Conservation (phyloP, 192 early-diverging fungal species). For the Backusella morwellensis region DNA sequence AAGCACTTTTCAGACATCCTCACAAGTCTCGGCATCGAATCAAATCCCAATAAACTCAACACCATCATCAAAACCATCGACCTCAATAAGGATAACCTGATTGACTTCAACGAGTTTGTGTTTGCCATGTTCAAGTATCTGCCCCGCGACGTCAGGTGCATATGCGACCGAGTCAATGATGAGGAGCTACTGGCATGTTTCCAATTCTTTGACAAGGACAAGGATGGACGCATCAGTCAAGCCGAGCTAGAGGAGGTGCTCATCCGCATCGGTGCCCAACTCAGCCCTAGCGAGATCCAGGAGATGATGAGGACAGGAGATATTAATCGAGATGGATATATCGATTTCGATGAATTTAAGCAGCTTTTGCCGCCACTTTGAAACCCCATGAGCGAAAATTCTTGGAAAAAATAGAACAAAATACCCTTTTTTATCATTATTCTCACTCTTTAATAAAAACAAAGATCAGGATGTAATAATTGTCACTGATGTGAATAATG, state of each 20-base stretch:
- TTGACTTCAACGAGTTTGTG: slow-evolving; percentile 23
- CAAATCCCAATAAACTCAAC: not conserved
- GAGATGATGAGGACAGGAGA: slow-evolving; percentile 26
- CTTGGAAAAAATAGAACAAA: no score
- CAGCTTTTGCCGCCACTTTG: slow-evolving; percentile 18
- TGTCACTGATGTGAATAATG: no score
- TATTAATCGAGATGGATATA: slow-evolving; percentile 26
- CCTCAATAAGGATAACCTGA: not conserved
- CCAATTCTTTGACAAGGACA: slow-evolving; percentile 26
- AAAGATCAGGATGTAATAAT: no score
- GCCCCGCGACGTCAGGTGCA: not conserved
- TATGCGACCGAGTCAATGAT: not conserved
- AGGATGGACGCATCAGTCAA: slow-evolving; percentile 23
- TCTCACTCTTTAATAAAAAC: no score
- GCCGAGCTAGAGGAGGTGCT: slow-evolving; percentile 19
- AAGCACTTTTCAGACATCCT: not conserved
- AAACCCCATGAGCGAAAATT: not conserved
- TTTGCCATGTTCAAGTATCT: slow-evolving; percentile 13
- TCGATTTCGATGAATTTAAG: slow-evolving; percentile 34
- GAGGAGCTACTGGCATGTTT: slow-evolving; percentile 22
- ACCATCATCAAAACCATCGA: not conserved
- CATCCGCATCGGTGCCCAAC: not conserved
- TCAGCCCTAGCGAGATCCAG: slow-evolving; percentile 10
- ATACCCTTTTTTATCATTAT: no score
- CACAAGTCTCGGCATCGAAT: not conserved